Base-by-base conservation (phyloP, 768 basidiomycete genomes). In the Pleurotus eryngii region DNA sequence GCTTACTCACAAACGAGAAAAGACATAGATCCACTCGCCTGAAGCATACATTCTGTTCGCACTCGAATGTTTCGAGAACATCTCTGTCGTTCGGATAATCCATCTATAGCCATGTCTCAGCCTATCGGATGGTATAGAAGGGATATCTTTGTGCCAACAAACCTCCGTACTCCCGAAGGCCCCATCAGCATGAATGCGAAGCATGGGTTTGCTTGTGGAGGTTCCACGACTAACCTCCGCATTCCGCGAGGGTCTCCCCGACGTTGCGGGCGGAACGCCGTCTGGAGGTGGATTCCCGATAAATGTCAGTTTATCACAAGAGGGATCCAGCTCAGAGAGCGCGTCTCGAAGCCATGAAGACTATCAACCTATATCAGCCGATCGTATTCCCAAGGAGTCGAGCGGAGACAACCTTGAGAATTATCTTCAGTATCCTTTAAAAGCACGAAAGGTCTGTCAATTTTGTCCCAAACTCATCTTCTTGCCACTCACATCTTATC, bases 281-380 rank as follows among this genome's bases (percentile, higher is more conserved):
- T 70, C 68, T 17, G 70, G 63, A 40, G 82, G 78, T 1, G 92
- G 90, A 54, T 87, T 86, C 45, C 89, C 85, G 22, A 90, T 83
- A 68, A 98, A 85, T 0, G 89, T 91, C 17, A 98, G 78, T 59
- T 86, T 90, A 43, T 92, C 86, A 67, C 88, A 92, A 0, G 92
- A 90, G 15, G 92, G 83, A 63, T 98, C 95, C 12, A 99, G 78
- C 66, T 98, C 96, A 9, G 87, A 86, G 12, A 98, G 81, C 0
- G 95, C 94, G 58, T 97, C 94, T 43, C 91, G 86, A 35, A 98
- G 86, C 92, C 94, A 95, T 4, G 90, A 95, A 2, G 95, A 96
- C 83, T 78, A 56, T 18, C n/a, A 43, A 54, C 15, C 39, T 4
- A 17, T 24, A 57, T 57, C 40, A 49, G 38, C 50, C 18, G 18